Evolutionary conservation across 2,329 filamentous ascomycete genomes (phyloP).

Genomic region (Stagonosporopsis rhizophila): DNA sequence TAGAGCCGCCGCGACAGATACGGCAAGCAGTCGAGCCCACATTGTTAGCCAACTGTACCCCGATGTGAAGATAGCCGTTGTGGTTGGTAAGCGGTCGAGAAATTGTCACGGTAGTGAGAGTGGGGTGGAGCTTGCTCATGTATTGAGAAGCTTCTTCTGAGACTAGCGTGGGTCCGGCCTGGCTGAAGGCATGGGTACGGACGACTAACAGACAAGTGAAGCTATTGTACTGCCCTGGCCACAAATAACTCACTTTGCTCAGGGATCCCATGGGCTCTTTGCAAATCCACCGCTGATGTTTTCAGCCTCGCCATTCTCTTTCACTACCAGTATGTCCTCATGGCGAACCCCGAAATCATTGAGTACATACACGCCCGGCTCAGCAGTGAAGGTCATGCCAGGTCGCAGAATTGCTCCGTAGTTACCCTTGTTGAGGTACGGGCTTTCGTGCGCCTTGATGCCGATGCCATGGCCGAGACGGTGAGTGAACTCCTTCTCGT

Average conservation of each 20-base stretch:
- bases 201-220: background rate
- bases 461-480: slow-evolving; percentile 70
- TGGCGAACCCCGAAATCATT: slow-evolving; percentile 68
- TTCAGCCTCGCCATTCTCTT: slow-evolving; percentile 60
- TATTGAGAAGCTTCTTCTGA: background rate
- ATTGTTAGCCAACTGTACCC: background rate
- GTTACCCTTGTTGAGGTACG: slow-evolving; percentile 70
- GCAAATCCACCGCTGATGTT: slow-evolving; percentile 63
- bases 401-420: slow-evolving; percentile 54
- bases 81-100: background rate
- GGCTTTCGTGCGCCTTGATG: slow-evolving; percentile 71
- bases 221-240: background rate
- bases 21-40: background rate
- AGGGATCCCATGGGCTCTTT: slow-evolving; percentile 62
- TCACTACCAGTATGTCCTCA: slow-evolving; percentile 68
- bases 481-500: slow-evolving; percentile 67
- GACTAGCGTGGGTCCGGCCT: background rate
- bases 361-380: slow-evolving; percentile 68
- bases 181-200: too few relatives aligned
- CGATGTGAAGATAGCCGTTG: background rate
- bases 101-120: background rate
- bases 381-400: slow-evolving; percentile 69
- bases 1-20: background rate
- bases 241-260: background rate
- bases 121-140: background rate